phyloP scores from a whole-genome alignment of 2,329 filamentous ascomycete genomes.

The Penicillium capsulatum region DNA sequence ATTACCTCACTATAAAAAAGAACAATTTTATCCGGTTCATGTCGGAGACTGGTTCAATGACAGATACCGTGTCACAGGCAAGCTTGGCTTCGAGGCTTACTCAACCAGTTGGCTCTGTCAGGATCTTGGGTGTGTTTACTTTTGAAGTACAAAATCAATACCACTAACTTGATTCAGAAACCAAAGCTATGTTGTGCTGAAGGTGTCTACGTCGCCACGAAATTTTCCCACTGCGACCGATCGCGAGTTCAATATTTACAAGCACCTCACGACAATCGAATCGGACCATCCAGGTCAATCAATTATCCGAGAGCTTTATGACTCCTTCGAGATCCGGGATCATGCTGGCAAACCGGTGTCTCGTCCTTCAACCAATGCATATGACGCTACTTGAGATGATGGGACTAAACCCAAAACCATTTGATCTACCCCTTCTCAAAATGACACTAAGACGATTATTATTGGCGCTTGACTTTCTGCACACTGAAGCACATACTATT shows the following conservation, averaged over 20 bases:
- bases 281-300: conserved; percentile 23
- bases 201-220: conserved; percentile 26
- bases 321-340: conserved; percentile 29
- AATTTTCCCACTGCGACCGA: conserved; percentile 17
- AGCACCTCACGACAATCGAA: conserved; percentile 24
- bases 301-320: conserved; percentile 29
- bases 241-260: conserved; percentile 26
- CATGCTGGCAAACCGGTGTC: conserved; percentile 24
- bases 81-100: not conserved
- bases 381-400: conserved; percentile 33
- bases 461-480: conserved; percentile 36
- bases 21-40: not conserved
- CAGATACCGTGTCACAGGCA: not conserved
- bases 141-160: not conserved
- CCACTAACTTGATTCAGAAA: conserved; percentile 9
- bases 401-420: conserved; percentile 22
- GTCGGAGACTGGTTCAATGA: not conserved
- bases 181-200: conserved; percentile 31
- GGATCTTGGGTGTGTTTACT: not conserved
- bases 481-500: conserved; percentile 28
- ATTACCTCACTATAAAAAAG: not conserved
- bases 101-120: not conserved
- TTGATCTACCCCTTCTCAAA: conserved; percentile 27
- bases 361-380: conserved; percentile 30
- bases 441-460: conserved; percentile 29